These are phyloP conservation scores for Alternaria rosae DNA, from an alignment of 2,329 filamentous ascomycete genomes.

Conservation along the genomic window DNA sequence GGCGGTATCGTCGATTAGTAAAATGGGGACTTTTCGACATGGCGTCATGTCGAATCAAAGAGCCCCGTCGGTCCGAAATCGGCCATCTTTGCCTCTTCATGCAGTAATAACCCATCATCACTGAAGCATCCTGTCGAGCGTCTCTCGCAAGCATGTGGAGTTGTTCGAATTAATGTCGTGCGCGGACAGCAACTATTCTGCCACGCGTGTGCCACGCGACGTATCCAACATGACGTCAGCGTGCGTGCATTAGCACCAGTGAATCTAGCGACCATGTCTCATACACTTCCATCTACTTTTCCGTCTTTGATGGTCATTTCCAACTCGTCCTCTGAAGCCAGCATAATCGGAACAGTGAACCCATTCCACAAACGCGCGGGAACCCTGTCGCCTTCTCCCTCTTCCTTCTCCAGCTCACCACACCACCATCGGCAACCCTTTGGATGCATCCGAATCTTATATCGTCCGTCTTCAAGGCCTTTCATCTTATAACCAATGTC, in stretches of 20 bases:
- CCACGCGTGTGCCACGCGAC: neutral
- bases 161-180: neutral
- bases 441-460: neutral
- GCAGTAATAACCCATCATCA: neutral
- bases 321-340: constrained; percentile 2
- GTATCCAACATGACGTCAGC: constrained; percentile 3
- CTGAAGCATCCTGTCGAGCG: neutral
- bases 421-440: constrained; percentile 7
- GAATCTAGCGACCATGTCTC: neutral
- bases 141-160: neutral
- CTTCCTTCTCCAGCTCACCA: neutral
- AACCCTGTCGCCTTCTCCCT: neutral
- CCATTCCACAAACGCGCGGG: neutral
- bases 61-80: constrained; percentile 11
- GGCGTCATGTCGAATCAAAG: constrained; percentile 19
- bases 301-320: neutral
- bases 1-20: constrained; percentile 3
- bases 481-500: neutral
- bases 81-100: neutral
- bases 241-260: neutral
- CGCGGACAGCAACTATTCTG: neutral
- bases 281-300: neutral
- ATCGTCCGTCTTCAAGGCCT: neutral
- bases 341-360: constrained; percentile 1
- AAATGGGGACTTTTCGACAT: constrained; percentile 12